Base-by-base conservation (phyloP, 2,329 filamentous ascomycete species). In the Chrysoporthe puriensis region DNA sequence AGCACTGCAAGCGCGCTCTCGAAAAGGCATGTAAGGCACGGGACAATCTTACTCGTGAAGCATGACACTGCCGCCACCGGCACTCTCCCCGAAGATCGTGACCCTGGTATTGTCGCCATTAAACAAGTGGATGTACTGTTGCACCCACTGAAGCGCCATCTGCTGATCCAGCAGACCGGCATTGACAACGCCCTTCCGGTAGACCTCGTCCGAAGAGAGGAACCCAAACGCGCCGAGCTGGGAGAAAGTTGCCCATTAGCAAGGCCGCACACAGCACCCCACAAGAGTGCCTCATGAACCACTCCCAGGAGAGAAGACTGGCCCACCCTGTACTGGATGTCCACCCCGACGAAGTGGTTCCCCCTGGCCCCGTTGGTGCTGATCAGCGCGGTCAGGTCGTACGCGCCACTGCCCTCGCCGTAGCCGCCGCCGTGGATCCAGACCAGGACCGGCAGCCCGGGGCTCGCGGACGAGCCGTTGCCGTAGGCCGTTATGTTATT, bases 51-150 rank as follows among this genome's bases (percentile, higher is more conserved):
- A 26, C 63, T 16, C 32, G 32, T 63, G 81, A n/a, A 82, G 78
- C 66, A 84, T 79, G 4, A 85, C 82, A 13, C 76, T 77, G 0
- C 84, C 84, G 0, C 77, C 86, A 2, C 87, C 86, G 0, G 87
- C 85, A 11, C 82, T 84, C 68, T 86, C 83, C 0, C 87, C 86
- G 66, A 81, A 82, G 21, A 88, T 80, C 0, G 85, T 87, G 0
- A 89, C 83, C 7, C 82, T 79, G 1, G 73, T 70, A 0, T 80
- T 79, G 63, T 88, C 82, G 3, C 86, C 86, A 0, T 86, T 85
- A 64, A 89, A 88, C 1, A 78, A 73, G 1, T 75, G 71, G 63
- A 88, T 85, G 68, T 88, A 75, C 9, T 78, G 78, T 61, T 86
- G 81, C 0, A 88, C 82, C 79, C 86, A 88, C 70, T 82, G 73